Conservation (phyloP, 345 rosid genomes). For the Salix brachista region DNA sequence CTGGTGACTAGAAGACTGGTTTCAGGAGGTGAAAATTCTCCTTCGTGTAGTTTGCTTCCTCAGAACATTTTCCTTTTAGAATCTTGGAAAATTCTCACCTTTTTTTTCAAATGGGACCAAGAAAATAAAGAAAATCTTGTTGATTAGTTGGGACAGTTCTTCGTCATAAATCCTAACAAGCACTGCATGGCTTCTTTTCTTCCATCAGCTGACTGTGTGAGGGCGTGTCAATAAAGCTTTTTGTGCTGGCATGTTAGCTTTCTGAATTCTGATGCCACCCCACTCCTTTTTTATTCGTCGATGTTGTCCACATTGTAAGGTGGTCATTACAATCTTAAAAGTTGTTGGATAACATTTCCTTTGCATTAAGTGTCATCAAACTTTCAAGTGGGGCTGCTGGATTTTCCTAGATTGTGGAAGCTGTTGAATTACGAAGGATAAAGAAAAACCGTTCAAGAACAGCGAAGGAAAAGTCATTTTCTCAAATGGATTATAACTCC, state of each 20-base stretch:
- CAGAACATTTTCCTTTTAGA: background rate
- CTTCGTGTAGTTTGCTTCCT: background rate
- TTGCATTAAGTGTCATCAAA: background rate
- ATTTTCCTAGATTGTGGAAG: background rate
- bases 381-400: background rate
- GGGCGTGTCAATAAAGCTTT: conserved; percentile 32
- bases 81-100: background rate
- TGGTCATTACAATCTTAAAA: background rate
- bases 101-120: background rate
- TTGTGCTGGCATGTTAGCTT: conserved; percentile 44
- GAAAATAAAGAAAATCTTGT: background rate
- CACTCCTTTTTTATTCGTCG: background rate
- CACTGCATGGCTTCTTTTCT: background rate
- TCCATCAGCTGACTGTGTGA: background rate
- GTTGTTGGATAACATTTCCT: background rate
- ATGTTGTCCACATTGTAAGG: too few species aligned
- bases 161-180: background rate
- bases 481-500: background rate
- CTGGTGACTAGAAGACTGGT: background rate
- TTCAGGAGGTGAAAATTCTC: background rate
- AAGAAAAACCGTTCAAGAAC: background rate
- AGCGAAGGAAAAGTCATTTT: background rate
- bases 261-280: conserved; percentile 37
- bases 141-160: conserved; percentile 13
- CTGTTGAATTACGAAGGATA: background rate